Conservation (phyloP, 1,139 yeast species). For the Hemisphaericaspora xylofermentans region DNA sequence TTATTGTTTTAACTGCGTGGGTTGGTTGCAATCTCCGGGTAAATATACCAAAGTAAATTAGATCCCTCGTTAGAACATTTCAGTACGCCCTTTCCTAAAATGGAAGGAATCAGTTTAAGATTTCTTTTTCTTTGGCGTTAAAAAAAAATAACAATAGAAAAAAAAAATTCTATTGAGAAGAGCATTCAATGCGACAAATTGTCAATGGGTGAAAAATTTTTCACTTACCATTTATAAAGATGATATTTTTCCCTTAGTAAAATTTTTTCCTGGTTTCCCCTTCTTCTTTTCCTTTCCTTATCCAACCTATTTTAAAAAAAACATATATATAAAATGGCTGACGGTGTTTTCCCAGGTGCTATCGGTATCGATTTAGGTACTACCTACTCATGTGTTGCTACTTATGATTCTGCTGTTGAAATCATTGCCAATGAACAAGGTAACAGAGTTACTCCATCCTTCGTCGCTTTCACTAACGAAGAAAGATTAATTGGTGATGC, state of each 20-base stretch:
- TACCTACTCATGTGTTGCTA: conserved; percentile 97
- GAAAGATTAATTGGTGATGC: conserved; percentile 99
- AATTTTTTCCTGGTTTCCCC: conserved; percentile 17
- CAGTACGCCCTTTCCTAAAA: conserved; percentile 2
- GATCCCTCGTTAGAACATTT: background rate
- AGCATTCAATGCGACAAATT: no score
- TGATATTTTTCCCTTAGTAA: conserved; percentile 6
- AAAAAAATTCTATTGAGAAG: background rate
- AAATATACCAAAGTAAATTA: conserved; percentile 1
- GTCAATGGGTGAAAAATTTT: conserved; percentile 14
- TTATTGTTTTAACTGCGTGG: background rate
- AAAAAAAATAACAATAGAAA: background rate
- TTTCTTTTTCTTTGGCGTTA: background rate
- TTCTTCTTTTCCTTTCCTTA: conserved; percentile 11
- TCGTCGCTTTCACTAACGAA: conserved; percentile 95
- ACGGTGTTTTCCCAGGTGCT: conserved; percentile 99
- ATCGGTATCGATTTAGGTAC: conserved; percentile 99
- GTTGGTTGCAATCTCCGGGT: conserved; percentile 1
- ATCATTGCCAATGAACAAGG: conserved; percentile 99
- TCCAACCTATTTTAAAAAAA: conserved; percentile 15
- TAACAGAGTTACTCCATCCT: conserved; percentile 98
- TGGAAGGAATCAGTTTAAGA: conserved; percentile 1
- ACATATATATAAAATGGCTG: conserved; percentile 63
- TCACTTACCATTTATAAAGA: conserved; percentile 15
- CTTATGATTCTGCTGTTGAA: conserved; percentile 85